phyloP scores from a whole-genome alignment of 768 basidiomycete species.

The Serendipita sp. region DNA sequence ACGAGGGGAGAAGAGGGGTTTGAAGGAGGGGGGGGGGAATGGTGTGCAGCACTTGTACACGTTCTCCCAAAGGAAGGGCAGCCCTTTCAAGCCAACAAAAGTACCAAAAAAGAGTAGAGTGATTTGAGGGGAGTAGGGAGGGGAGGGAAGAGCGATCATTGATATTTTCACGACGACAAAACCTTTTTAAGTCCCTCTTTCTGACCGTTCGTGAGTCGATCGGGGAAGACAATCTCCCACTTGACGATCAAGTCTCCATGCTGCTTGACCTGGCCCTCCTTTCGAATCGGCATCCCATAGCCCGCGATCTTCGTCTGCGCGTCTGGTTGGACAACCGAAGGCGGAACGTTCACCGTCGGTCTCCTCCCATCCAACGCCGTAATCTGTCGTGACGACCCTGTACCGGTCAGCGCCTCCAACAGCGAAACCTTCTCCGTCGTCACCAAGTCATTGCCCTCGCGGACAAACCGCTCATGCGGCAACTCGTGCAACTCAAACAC shows the following conservation, averaged over 20 bases:
- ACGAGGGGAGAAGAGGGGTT: no score
- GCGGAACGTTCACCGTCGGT: slow-evolving; percentile 36
- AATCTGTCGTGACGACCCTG: slow-evolving; percentile 36
- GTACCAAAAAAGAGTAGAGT: neutral
- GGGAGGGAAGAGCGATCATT: neutral
- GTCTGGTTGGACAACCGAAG: slow-evolving; percentile 30
- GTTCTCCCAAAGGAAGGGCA: no score
- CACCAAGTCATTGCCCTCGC: slow-evolving; percentile 42
- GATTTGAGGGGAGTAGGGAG: neutral
- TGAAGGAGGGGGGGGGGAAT: no score
- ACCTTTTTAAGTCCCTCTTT: slow-evolving; percentile 10
- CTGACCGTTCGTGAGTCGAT: slow-evolving; percentile 10
- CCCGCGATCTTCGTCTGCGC: slow-evolving; percentile 37
- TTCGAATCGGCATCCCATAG: slow-evolving; percentile 54
- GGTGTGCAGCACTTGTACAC: no score
- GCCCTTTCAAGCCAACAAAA: neutral
- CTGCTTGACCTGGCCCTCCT: slow-evolving; percentile 35
- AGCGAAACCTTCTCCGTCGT: slow-evolving; percentile 41
- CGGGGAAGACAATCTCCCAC: slow-evolving; percentile 22
- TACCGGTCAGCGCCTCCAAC: slow-evolving; percentile 31
- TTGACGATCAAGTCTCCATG: slow-evolving; percentile 49
- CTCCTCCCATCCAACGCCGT: slow-evolving; percentile 44
- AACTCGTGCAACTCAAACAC: slow-evolving; percentile 49
- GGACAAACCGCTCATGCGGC: slow-evolving; percentile 39
- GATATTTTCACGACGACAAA: neutral